Base-by-base conservation (phyloP, 192 early-diverging fungal genomes). In the Umbelopsis sp. region DNA sequence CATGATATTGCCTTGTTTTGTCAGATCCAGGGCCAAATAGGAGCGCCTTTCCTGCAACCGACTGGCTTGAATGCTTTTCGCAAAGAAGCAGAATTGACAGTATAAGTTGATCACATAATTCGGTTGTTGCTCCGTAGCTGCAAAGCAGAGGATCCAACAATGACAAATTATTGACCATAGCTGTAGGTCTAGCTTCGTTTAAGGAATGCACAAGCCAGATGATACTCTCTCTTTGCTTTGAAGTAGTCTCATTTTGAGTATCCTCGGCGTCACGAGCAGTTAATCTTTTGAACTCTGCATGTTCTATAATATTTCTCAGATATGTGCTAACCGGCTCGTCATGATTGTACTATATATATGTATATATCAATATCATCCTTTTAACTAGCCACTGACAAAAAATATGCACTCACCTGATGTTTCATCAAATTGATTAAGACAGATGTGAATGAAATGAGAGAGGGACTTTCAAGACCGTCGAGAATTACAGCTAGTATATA, bases 91-190 rank as follows among this genome's bases (percentile, higher is more conserved):
- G 74, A 13, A 93, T 82, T 12, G 74, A 71, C 18, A 93, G 66
- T 5, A 90, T 74, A 20, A 83, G 61, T 41, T 85, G 84, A 71
- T 93, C 92, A 0, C 84, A 71, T 6, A 68, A 30, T 18, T 70
- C 25, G 3, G 80, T 85, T 3, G 91, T 86, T 4, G 89, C 92
- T 21, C 77, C 76, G 65, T 92, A 93, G 9, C 80, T 81, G 2
- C 78, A 71, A 10, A 86, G 71, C 7, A 91, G 73, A 25, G 71
- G 49, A 47, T 79, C 73, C 13, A 91, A 64, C 37, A 84, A 81
- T 47, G 75, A 76, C 13, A 82, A 75, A 23, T 79, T 49, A 21
- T 85, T 83, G 51, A 80, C 84, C 35, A 82, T 80, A 10, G 73
- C 76, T 30, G 73, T 69, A 12, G 88, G 87, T 30, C 84, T 80